These are phyloP conservation scores for Mastigamoeba balamuthi DNA, from an alignment of 78 protist species.

Conservation along the genomic window DNA sequence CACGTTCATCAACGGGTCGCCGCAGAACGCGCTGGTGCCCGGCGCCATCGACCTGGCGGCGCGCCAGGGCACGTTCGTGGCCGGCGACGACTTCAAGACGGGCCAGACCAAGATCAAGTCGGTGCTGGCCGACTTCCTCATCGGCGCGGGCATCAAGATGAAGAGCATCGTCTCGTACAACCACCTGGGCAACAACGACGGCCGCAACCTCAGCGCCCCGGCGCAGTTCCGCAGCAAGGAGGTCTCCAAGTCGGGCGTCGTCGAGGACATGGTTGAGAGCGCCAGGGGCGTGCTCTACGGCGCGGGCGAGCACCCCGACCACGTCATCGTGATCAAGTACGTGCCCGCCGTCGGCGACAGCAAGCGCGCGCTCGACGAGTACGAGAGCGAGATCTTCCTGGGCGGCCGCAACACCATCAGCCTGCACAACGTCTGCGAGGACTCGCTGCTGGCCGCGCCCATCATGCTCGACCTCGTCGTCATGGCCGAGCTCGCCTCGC, in stretches of 20 bases:
- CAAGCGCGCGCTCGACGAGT: slow-evolving; percentile 99
- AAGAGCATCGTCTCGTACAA: slow-evolving; percentile 93
- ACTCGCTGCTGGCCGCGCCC: slow-evolving; percentile 97
- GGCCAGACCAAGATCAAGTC: slow-evolving; percentile 99
- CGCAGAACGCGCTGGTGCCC: slow-evolving; percentile 98
- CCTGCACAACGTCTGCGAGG: slow-evolving; percentile 74
- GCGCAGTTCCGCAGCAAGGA: slow-evolving; percentile 97
- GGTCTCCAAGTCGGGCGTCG: slow-evolving; percentile 94
- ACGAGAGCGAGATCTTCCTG: slow-evolving; percentile 88
- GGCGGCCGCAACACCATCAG: slow-evolving; percentile 91
- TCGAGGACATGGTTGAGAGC: slow-evolving; percentile 97
- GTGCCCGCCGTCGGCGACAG: slow-evolving; percentile 98
- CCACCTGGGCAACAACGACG: slow-evolving; percentile 99
- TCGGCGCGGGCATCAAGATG: slow-evolving; percentile 95
- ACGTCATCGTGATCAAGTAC: slow-evolving; percentile 97
- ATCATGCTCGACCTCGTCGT: slow-evolving; percentile 92
- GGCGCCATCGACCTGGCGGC: slow-evolving; percentile 89
- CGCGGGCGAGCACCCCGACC: slow-evolving; percentile 93
- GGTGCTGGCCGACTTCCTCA: slow-evolving; percentile 95
- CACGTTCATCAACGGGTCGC: slow-evolving; percentile 97
- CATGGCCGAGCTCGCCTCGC: slow-evolving; percentile 70
- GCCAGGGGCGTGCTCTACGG: slow-evolving; percentile 86
- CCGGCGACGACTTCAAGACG: slow-evolving; percentile 99
- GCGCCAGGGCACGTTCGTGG: slow-evolving; percentile 66
- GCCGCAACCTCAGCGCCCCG: slow-evolving; percentile 91